These are phyloP conservation scores for Petunia hybrid DNA, from an alignment of 305 asterid genomes.

Conservation along the genomic window DNA sequence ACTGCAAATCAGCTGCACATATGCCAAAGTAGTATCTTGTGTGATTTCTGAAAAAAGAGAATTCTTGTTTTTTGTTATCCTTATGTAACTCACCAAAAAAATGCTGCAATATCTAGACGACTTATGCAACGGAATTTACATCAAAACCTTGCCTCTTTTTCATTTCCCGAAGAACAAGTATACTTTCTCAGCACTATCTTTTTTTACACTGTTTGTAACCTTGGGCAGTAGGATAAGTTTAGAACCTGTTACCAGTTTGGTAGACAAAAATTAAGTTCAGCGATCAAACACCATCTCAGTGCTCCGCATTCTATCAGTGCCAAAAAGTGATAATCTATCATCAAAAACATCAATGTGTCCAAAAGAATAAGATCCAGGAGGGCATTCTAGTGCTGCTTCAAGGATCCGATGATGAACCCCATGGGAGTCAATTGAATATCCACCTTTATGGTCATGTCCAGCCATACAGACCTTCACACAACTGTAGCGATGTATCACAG, in stretches of 20 bases:
- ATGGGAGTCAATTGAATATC: slow-evolving; percentile 64
- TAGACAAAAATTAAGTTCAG: slow-evolving; percentile 30
- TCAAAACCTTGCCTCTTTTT: too few relatives aligned
- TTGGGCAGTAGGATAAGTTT: not conserved
- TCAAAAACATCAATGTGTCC: slow-evolving; percentile 67
- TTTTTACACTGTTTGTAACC: too few relatives aligned
- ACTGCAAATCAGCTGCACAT: too few relatives aligned
- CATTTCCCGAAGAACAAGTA: too few relatives aligned
- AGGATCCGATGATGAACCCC: slow-evolving; percentile 86
- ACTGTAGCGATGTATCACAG: slow-evolving; percentile 62
- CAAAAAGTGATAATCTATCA: slow-evolving; percentile 64
- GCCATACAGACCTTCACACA: slow-evolving; percentile 86
- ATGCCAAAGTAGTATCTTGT: too few relatives aligned
- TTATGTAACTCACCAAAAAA: too few relatives aligned
- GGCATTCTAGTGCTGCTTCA: slow-evolving; percentile 91
- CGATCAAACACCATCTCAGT: slow-evolving; percentile 66
- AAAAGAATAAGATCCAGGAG: slow-evolving; percentile 77
- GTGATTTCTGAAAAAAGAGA: too few relatives aligned
- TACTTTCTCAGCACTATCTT: too few relatives aligned
- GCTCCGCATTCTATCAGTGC: slow-evolving; percentile 66
- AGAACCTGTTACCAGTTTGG: slow-evolving; percentile 13
- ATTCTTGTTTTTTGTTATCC: too few relatives aligned
- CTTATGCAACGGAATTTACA: too few relatives aligned
- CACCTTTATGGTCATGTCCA: slow-evolving; percentile 84
- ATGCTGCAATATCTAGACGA: too few relatives aligned